phyloP scores from a whole-genome alignment of 257 asterid genomes.

The Primulina tabacum region DNA sequence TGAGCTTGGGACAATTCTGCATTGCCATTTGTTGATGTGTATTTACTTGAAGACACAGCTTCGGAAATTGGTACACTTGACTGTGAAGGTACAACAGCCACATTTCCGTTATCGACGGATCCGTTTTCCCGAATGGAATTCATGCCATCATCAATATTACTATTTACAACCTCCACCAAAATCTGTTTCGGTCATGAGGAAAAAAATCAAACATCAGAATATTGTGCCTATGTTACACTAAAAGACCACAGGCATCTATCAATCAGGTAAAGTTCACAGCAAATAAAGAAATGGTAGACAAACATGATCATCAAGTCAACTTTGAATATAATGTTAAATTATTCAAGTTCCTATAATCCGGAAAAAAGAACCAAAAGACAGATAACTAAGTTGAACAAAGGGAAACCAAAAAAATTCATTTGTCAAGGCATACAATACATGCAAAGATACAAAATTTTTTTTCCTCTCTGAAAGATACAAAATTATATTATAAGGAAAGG shows the following conservation, averaged over 20 bases:
- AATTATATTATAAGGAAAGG: too few species aligned
- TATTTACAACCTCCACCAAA: constrained; percentile 67
- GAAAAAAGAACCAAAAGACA: not conserved
- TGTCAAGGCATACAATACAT: not conserved
- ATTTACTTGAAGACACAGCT: constrained; percentile 60
- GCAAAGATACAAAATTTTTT: too few species aligned
- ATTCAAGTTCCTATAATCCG: not conserved
- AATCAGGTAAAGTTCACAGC: not conserved
- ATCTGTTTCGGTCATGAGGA: constrained; percentile 53
- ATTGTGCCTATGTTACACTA: not conserved
- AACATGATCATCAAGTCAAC: not conserved
- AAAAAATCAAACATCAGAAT: constrained; percentile 31
- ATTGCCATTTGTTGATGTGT: constrained; percentile 75
- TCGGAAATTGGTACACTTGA: constrained; percentile 57
- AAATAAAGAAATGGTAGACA: not conserved
- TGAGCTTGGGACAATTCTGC: constrained; percentile 49
- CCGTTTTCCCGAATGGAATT: constrained; percentile 67
- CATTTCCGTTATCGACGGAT: constrained; percentile 55
- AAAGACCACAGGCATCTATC: not conserved
- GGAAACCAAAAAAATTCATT: not conserved
- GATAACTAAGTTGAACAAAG: not conserved
- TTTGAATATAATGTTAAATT: too few species aligned
- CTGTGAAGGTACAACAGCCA: constrained; percentile 48
- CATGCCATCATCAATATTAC: constrained; percentile 42
- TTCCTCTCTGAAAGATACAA: too few species aligned